These are phyloP conservation scores for Spongiforma sp. DNA, from an alignment of 1,284 basidiomycete genomes.

Conservation along the genomic window DNA sequence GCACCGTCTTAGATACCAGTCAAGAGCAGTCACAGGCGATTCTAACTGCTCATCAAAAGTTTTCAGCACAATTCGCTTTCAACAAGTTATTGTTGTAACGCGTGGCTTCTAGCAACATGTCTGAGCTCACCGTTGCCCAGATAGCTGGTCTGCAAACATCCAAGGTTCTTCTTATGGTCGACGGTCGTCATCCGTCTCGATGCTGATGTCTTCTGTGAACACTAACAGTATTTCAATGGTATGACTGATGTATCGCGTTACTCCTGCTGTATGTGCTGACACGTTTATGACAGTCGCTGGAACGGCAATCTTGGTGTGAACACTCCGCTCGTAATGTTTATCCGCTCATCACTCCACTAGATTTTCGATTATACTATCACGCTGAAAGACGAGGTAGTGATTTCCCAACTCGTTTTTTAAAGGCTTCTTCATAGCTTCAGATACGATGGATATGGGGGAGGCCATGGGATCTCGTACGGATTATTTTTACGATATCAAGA, in stretches of 20 bases:
- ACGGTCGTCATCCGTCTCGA: not conserved
- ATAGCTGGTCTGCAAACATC: not conserved
- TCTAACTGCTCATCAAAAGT: no score
- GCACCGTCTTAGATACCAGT: no score
- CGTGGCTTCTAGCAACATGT: no score
- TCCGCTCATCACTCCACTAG: not conserved
- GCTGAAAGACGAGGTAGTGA: not conserved
- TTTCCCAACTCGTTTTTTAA: not conserved
- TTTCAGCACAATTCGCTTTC: no score
- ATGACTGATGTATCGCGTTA: not conserved
- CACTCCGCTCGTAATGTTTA: not conserved
- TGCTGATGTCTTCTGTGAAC: not conserved
- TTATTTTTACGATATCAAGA: conserved; percentile 1
- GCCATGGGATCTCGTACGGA: not conserved
- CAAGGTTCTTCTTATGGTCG: not conserved
- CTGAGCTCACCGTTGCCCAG: conserved; percentile 1
- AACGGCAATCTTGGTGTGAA: not conserved
- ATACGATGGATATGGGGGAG: not conserved
- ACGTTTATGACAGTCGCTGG: not conserved
- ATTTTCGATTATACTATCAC: conserved; percentile 3
- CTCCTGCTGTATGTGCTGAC: not conserved
- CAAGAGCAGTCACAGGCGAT: no score
- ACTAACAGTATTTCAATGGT: conserved; percentile 2
- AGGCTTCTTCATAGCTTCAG: not conserved
- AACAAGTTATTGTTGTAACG: no score